Base-by-base conservation (phyloP, 2,329 filamentous ascomycete genomes). In the Simplicillium sp. region DNA sequence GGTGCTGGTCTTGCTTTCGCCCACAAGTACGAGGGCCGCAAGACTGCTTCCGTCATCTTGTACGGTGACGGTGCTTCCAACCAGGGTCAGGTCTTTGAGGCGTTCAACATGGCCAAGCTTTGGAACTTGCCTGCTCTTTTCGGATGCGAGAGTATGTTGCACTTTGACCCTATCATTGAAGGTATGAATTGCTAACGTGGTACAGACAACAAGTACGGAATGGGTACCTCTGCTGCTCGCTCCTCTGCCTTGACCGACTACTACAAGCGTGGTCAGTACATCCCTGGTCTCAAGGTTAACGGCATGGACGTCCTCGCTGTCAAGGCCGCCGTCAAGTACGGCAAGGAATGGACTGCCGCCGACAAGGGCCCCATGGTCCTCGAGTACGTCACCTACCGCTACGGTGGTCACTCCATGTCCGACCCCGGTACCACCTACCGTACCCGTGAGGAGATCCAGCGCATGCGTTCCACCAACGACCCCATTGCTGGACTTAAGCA, bases 191-290 rank as follows among this genome's bases (percentile, higher is more conserved):
- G 15, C 18, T 16, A 14, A 37, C 34, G 36, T 29, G 20, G 20
- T 25, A 14, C 42, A 95, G 89, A 98, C 80, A 98, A 98, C 84
- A 98, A 98, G 72, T 98, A 98, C 66, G 92, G 92, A 66, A 98
- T 98, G 92, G 92, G 92, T 70, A 98, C 92, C 49, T 85, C 92
- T 46, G 90, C 92, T 53, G 83, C 84, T 68, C 88, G 92, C 58
- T 89, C 92, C 46, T 90, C 92, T 46, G 92, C 92, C 56, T 71
- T 96, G 62, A 97, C 92, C 65, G 92, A 98, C 67, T 98, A 98
- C 82, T 97, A 98, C 81, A 97, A 97, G 83, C 90, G 92, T 70
- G 92, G 92, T 52, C 92, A 98, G 73, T 98, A 97, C 76, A 98
- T 98, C 54, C 90, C 92, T 44, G 92, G 92, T 72, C 80, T 98